A percentile compares a stretch with the other conserved stretches of the same genome.
phyloP scores from a whole-genome alignment of 495 filamentous ascomycete species.

The Neurospora terricola region DNA sequence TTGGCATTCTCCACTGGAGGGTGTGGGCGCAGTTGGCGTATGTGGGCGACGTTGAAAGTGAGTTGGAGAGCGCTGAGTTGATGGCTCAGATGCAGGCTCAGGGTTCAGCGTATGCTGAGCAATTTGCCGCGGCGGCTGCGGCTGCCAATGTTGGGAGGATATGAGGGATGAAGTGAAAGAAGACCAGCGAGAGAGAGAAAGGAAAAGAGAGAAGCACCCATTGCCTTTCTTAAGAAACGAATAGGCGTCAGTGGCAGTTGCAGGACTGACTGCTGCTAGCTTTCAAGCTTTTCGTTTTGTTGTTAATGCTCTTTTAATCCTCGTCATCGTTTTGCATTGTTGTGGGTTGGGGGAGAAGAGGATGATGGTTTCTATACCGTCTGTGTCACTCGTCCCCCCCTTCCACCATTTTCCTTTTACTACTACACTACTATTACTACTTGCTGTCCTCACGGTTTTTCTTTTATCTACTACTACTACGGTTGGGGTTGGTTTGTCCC shows the following conservation, averaged over 20 bases:
- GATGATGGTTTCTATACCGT: neutral
- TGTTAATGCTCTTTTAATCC: constrained; percentile 2
- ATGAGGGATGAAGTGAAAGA: neutral
- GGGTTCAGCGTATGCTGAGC: neutral
- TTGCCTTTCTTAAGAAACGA: neutral
- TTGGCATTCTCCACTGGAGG: constrained; percentile 75
- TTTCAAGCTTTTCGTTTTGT: neutral
- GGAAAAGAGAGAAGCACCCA: neutral
- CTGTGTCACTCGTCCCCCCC: neutral
- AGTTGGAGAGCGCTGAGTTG: neutral
- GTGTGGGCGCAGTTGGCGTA: constrained; percentile 73
- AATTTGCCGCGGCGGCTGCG: neutral
- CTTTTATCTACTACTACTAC: neutral
- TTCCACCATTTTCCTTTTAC: neutral
- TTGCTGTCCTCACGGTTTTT: neutral
- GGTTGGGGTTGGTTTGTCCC: neutral
- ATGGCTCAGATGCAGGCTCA: neutral
- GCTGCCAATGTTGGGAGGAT: neutral
- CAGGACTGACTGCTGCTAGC: neutral
- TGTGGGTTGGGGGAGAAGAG: neutral
- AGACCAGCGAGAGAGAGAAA: neutral
- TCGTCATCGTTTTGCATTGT: neutral
- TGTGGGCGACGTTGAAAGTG: constrained; percentile 23
- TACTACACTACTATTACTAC: neutral
- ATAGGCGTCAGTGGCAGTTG: neutral